Base-by-base conservation (phyloP, 805 yeast species). In the Saturnispora kantuleensis region DNA sequence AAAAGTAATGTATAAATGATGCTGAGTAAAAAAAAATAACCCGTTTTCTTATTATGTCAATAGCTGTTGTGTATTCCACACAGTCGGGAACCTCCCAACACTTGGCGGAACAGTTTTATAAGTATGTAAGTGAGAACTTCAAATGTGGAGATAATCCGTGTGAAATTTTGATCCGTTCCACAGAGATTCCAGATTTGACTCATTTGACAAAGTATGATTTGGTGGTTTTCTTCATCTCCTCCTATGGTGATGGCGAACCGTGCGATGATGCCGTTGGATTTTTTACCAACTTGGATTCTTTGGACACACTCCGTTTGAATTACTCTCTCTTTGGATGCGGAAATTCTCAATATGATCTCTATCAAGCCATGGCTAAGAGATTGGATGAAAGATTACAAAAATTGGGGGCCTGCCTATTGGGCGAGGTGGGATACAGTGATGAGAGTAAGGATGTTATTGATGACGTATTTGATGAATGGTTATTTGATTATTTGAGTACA, bases 221-320 rank as follows among this genome's bases (percentile, higher is more conserved):
- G 2, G 59, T 64, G 28, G 62, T 71, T 42, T 79, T 89, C 56
- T 73, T 89, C 56, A 67, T 90, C 58, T 87, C 97, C 26, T 84
- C 96, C 7, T 88, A 89, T 57, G 97, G 97, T 50, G 97, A 90
- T 63, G 97, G 97, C 56, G 97, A 90, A 60, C 95, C 94, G 52
- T 89, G 97, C 29, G 96, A 89, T 59, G 84, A 85, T 55, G 90
- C 95, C 4, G 70, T 75, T 28, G 74, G 73, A 16, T 82, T 88
- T 56, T 79, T 73, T 57, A 77, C 77, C 40, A 72, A 62, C 57
- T 70, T 56, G 13, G 21, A 31, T 4, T 17, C 26, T 15, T 10
- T 13, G 31, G 21, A 41, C 13, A 28, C 15, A 6, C 26, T 74
- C 69, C 15, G 73, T 67, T 10, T 31, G 5, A 35, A 70, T 66